These are phyloP conservation scores for Kwoniella shivajii DNA, from an alignment of 1,284 basidiomycete genomes.

Conservation along the genomic window DNA sequence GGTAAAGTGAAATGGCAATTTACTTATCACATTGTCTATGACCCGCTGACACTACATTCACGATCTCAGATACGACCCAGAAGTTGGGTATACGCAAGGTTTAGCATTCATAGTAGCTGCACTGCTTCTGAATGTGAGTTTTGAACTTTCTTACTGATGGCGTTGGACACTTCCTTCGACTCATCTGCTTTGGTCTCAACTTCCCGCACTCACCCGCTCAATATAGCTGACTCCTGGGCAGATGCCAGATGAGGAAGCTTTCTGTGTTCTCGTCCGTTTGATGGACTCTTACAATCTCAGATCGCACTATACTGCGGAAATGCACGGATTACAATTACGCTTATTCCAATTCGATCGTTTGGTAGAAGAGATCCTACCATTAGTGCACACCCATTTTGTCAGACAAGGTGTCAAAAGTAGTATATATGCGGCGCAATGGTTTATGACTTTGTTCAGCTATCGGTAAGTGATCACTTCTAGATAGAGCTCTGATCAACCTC, in stretches of 20 bases:
- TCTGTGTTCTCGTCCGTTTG: conserved; percentile 91
- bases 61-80: conserved; percentile 84
- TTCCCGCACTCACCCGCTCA: too few relatives aligned
- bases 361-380: conserved; percentile 86
- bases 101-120: conserved; percentile 94
- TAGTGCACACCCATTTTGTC: conserved; percentile 86
- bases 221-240: conserved; percentile 53
- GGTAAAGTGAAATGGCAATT: too few relatives aligned
- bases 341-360: conserved; percentile 90
- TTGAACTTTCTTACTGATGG: too few relatives aligned
- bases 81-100: conserved; percentile 97
- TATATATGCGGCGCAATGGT: conserved; percentile 97
- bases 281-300: conserved; percentile 97
- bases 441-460: conserved; percentile 94
- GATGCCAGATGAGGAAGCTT: conserved; percentile 99
- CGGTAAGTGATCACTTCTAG: conserved; percentile 59
- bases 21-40: too few relatives aligned
- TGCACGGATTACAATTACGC: conserved; percentile 93
- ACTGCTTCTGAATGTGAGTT: conserved; percentile 83
- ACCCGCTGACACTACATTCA: too few relatives aligned
- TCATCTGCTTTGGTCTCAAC: not conserved
- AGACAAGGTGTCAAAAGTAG: conserved; percentile 92
- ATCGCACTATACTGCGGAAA: conserved; percentile 95
- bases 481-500: not conserved
- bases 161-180: too few relatives aligned